Evolutionary conservation across 169 alveolate genomes (phyloP), one percentile per base, ranked within the genome.

Genomic region (Cystoisospora suis): DNA sequence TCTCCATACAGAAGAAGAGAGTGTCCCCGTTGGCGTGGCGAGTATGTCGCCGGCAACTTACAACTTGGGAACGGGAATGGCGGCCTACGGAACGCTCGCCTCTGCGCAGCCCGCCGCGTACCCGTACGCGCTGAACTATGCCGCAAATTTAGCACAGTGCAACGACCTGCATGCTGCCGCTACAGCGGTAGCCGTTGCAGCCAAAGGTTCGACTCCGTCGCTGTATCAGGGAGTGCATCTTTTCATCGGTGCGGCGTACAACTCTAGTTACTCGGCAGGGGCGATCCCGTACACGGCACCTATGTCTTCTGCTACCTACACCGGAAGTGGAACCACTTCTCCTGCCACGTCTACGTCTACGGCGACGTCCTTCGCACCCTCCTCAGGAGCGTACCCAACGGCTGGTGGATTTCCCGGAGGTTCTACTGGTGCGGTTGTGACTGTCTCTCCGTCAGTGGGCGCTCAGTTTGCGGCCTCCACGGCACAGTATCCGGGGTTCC

Each of bases 221-320:
- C 7, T 72, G 56, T 72, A 72, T 34, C 83, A 34, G 83, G 36
- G 83, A 17, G 56, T 72, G 34, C 3, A 12, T 29, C 79, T 44
- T 40, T 65, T 34, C 79, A 38, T 65, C 79, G 79, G 79, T n/a
- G 79, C 79, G 12, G 46, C 79, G 79, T 65, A 65, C 17, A 65
- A 29, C 17, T 65, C 79, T 40, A 29, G 12, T 27, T 65, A 17
- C 79, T 4, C 75, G 27, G 79, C 38, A 65, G 79, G 79, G 79
- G 79, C 46, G 23, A 1, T 65, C 36, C 79, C 79, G 79, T 65
- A 65, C 79, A 34, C 79, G 79, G 79, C 44, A 27, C 29, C 79
- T 4, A 44, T 65, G 44, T 27, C 79, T n/a, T 0, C 79, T 20
- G 79, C 44, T 2, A 17, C 79, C 29, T 65, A 65, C 79, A 20